phyloP scores from a whole-genome alignment of 2,329 filamentous ascomycete species.

The Bimuria novae-zelandiae region DNA sequence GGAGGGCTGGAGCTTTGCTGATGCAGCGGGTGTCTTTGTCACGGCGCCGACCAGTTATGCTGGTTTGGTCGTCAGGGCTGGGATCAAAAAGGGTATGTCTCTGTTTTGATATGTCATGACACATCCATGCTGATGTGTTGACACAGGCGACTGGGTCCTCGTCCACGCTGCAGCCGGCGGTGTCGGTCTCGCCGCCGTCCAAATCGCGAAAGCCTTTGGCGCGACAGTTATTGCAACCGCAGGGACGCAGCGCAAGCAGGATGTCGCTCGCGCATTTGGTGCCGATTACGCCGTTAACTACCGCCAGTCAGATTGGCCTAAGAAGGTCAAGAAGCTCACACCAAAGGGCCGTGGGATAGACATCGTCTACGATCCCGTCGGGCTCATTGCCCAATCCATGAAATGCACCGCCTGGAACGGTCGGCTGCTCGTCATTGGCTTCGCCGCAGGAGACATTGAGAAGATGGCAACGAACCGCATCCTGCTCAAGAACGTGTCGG shows the following conservation, averaged over 20 bases:
- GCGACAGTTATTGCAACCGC: constrained; percentile 94
- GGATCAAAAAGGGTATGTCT: constrained; percentile 70
- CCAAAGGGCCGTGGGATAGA: constrained; percentile 77
- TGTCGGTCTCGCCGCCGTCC: constrained; percentile 90
- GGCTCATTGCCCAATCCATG: constrained; percentile 81
- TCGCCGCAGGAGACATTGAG: constrained; percentile 84
- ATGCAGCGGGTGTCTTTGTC: constrained; percentile 87
- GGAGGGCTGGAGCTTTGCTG: constrained; percentile 77
- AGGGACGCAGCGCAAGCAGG: constrained; percentile 76
- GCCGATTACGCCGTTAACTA: constrained; percentile 87
- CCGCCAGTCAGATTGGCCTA: constrained; percentile 64
- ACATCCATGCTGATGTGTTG: too few relatives aligned
- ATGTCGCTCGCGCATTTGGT: constrained; percentile 78
- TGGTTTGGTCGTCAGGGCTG: constrained; percentile 78
- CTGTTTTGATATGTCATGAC: too few relatives aligned
- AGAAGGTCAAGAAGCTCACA: constrained; percentile 76
- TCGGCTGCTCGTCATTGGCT: constrained; percentile 83
- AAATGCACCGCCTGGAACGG: constrained; percentile 96
- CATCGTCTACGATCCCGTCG: constrained; percentile 94
- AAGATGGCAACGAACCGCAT: constrained; percentile 93
- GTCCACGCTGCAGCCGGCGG: constrained; percentile 92
- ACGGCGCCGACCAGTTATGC: constrained; percentile 91
- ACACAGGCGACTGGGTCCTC: constrained; percentile 86
- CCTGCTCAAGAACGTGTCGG: constrained; percentile 86
- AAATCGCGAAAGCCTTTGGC: constrained; percentile 89